phyloP scores from a whole-genome alignment of 2,329 filamentous ascomycete species.

The Neoascochyta sp. region DNA sequence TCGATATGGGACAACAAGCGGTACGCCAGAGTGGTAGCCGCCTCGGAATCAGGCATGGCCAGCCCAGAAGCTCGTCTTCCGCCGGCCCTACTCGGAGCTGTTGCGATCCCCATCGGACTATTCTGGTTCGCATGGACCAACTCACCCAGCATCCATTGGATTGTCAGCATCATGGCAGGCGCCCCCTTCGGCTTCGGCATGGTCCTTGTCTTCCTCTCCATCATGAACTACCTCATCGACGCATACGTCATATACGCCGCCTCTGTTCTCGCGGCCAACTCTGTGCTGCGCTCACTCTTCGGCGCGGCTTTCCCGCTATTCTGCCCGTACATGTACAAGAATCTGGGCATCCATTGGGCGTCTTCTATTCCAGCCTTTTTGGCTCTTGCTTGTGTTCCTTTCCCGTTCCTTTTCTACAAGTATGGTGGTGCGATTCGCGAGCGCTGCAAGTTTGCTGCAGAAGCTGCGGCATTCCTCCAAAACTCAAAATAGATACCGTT shows the following conservation, averaged over 20 bases:
- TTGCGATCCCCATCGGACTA: constrained; percentile 51
- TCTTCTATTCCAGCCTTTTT: constrained; percentile 47
- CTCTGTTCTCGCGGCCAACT: constrained; percentile 38
- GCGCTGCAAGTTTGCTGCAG: constrained; percentile 63
- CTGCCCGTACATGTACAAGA: constrained; percentile 44
- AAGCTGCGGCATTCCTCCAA: constrained; percentile 58
- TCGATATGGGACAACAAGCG: constrained; percentile 36
- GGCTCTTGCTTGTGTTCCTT: constrained; percentile 41
- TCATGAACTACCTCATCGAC: constrained; percentile 66
- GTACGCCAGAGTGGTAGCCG: constrained; percentile 30
- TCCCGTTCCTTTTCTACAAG: constrained; percentile 69
- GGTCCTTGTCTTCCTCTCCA: constrained; percentile 33
- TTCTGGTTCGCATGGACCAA: constrained; percentile 38
- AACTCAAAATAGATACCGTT: too few relatives aligned
- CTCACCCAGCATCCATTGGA: constrained; percentile 52
- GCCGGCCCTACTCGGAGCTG: constrained; percentile 56
- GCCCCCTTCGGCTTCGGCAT: constrained; percentile 45
- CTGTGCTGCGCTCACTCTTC: constrained; percentile 46
- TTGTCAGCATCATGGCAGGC: constrained; percentile 51
- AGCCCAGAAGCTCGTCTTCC: constrained; percentile 61
- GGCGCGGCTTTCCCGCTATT: constrained; percentile 49
- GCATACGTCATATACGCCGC: constrained; percentile 43
- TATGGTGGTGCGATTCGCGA: constrained; percentile 61
- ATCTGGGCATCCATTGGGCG: constrained; percentile 49
- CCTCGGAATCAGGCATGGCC: constrained; percentile 5